These are phyloP conservation scores for Metschnikowia orientalis DNA, from an alignment of 805 yeast genomes.

Conservation along the genomic window DNA sequence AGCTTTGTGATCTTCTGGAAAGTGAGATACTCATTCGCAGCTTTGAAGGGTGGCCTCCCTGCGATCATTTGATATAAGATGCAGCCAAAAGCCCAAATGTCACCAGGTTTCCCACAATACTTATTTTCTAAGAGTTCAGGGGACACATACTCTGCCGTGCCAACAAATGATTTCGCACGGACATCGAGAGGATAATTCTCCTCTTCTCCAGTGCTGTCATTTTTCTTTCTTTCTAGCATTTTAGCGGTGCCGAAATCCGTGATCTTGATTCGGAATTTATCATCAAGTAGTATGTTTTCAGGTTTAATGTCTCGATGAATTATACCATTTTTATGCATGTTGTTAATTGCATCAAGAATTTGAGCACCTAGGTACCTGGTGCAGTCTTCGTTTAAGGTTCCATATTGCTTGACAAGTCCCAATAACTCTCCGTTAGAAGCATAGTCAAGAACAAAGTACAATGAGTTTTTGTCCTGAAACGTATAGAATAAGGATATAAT, in stretches of 20 bases:
- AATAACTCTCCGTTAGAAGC: conserved; percentile 78
- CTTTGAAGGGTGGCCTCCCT: conserved; percentile 76
- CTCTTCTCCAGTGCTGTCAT: conserved; percentile 24
- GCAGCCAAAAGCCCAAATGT: conserved; percentile 61
- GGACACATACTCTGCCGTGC: conserved; percentile 80
- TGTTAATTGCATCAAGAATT: conserved; percentile 65
- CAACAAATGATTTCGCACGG: conserved; percentile 76
- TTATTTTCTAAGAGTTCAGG: conserved; percentile 76
- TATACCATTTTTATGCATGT: conserved; percentile 70
- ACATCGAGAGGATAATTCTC: conserved; percentile 61
- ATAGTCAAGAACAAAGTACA: conserved; percentile 72
- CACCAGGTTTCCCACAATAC: conserved; percentile 58
- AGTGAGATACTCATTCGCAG: conserved; percentile 74
- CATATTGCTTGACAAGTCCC: conserved; percentile 60
- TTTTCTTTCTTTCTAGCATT: conserved; percentile 50
- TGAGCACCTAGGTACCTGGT: conserved; percentile 69
- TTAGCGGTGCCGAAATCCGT: conserved; percentile 88
- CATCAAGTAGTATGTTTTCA: conserved; percentile 68
- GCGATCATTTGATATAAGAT: conserved; percentile 59
- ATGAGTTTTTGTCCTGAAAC: conserved; percentile 69
- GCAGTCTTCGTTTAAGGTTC: conserved; percentile 68
- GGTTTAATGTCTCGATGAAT: conserved; percentile 83
- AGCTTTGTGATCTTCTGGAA: conserved; percentile 78
- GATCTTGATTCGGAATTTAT: conserved; percentile 55
- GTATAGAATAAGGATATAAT: conserved; percentile 69